These are phyloP conservation scores for Craterostigma plantagineum DNA, from an alignment of 257 asterid species.

Conservation along the genomic window DNA sequence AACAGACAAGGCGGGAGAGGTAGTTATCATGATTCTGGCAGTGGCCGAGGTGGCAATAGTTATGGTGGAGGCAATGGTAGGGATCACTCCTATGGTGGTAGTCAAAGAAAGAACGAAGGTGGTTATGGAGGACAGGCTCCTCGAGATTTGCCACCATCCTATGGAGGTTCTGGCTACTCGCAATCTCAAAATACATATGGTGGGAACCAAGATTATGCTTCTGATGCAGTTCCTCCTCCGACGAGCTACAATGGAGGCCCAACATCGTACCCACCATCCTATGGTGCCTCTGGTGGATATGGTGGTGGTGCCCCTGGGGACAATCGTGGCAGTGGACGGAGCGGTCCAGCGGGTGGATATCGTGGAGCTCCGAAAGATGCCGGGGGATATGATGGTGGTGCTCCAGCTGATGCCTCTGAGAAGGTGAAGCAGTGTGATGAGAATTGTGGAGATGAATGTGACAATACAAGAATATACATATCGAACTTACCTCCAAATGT, in stretches of 20 bases:
- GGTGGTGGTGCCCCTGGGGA: constrained; percentile 36
- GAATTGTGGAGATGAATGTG: constrained; percentile 83
- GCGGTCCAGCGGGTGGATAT: constrained; percentile 56
- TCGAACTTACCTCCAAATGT: constrained; percentile 98
- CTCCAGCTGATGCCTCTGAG: constrained; percentile 43
- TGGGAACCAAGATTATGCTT: too few species aligned
- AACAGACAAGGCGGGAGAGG: constrained; percentile 44
- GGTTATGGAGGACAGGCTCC: constrained; percentile 46
- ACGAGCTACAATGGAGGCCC: constrained; percentile 83
- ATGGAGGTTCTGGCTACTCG: too few species aligned
- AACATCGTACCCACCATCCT: constrained; percentile 78
- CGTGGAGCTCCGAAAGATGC: constrained; percentile 46
- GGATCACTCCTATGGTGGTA: constrained; percentile 48
- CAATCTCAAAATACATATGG: too few species aligned
- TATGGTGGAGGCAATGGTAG: constrained; percentile 29
- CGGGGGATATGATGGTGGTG: constrained; percentile 44
- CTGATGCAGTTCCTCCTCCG: constrained; percentile 78
- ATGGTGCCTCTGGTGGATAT: constrained; percentile 71
- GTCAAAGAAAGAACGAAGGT: constrained; percentile 54
- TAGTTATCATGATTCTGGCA: constrained; percentile 30
- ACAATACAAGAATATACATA: constrained; percentile 88
- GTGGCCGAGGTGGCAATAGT: constrained; percentile 41
- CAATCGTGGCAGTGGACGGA: constrained; percentile 59
- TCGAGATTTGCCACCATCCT: constrained; percentile 51
- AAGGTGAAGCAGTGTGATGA: constrained; percentile 95